Conservation (phyloP, 768 basidiomycete species). For the Coprinellus micaceus region DNA sequence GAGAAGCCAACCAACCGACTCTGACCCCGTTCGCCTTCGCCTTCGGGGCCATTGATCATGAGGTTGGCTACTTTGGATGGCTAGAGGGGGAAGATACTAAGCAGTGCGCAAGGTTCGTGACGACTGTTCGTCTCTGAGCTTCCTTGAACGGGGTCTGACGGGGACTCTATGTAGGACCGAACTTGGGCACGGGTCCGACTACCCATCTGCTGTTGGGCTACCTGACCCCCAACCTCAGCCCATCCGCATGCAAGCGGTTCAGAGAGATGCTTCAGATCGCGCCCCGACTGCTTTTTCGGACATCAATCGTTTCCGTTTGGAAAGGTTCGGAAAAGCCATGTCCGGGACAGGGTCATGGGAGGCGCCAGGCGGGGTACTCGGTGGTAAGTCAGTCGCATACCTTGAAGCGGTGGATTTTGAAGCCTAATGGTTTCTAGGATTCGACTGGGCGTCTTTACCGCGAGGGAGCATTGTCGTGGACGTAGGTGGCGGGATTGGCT, state of each 20-base stretch:
- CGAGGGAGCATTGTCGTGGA: slow-evolving; percentile 55
- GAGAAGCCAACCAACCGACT: slow-evolving; percentile 41
- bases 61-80: slow-evolving; percentile 66
- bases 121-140: neutral
- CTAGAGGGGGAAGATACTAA: slow-evolving; percentile 51
- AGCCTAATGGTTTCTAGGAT: too few species aligned
- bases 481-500: slow-evolving; percentile 69
- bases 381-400: slow-evolving; percentile 33
- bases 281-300: slow-evolving; percentile 17
- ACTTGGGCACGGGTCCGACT: slow-evolving; percentile 4
- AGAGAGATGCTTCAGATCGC: too few species aligned
- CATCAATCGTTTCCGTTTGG: slow-evolving; percentile 50
- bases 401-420: too few species aligned
- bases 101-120: neutral
- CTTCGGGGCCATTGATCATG: slow-evolving; percentile 40
- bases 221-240: neutral
- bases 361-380: slow-evolving; percentile 54
- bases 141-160: neutral
- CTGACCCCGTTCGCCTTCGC: slow-evolving; percentile 71
- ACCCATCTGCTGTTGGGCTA: neutral
- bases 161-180: neutral
- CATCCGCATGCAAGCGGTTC: neutral
- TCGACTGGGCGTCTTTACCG: slow-evolving; percentile 53
- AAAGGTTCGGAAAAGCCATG: slow-evolving; percentile 76
- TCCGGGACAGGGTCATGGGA: slow-evolving; percentile 70